These are phyloP conservation scores for Pichia cabralensis DNA, from an alignment of 805 yeast genomes.

Conservation along the genomic window DNA sequence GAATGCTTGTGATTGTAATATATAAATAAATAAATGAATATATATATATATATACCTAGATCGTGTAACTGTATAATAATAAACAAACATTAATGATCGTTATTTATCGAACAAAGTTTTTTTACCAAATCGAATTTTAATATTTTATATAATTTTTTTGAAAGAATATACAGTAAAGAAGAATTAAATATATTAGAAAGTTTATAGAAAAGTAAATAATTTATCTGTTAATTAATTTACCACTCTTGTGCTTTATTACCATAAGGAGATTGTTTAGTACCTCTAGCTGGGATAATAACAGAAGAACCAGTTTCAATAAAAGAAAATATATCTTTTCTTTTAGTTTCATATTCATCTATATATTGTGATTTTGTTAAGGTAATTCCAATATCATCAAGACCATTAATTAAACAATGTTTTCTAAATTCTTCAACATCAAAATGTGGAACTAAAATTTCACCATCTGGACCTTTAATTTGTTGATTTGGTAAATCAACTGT, in stretches of 20 bases:
- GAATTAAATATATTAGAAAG: background rate
- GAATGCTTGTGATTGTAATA: too few relatives aligned
- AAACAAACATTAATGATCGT: too few relatives aligned
- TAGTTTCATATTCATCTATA: constrained; percentile 64
- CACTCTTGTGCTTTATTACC: constrained; percentile 70
- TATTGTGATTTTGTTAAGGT: constrained; percentile 81
- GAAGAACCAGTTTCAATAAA: constrained; percentile 85
- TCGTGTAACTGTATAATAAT: too few relatives aligned
- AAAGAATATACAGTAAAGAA: background rate
- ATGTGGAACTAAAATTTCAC: constrained; percentile 66
- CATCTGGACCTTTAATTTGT: constrained; percentile 56
- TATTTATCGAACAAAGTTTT: too few relatives aligned
- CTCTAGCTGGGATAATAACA: constrained; percentile 50
- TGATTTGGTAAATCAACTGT: constrained; percentile 84
- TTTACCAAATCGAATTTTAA: too few relatives aligned
- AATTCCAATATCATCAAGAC: constrained; percentile 94
- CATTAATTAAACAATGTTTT: constrained; percentile 89
- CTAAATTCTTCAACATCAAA: constrained; percentile 88
- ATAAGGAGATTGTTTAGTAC: constrained; percentile 56
- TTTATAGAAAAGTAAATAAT: background rate
- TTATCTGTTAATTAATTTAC: constrained; percentile 26
- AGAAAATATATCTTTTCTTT: constrained; percentile 71
- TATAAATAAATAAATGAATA: too few relatives aligned
- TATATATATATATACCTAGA: too few relatives aligned
- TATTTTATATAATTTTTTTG: background rate